A percentile compares a stretch with the other conserved stretches of the same genome.
Conservation (phyloP, 331 rosid species). For the Erythrophleum ivorense region DNA sequence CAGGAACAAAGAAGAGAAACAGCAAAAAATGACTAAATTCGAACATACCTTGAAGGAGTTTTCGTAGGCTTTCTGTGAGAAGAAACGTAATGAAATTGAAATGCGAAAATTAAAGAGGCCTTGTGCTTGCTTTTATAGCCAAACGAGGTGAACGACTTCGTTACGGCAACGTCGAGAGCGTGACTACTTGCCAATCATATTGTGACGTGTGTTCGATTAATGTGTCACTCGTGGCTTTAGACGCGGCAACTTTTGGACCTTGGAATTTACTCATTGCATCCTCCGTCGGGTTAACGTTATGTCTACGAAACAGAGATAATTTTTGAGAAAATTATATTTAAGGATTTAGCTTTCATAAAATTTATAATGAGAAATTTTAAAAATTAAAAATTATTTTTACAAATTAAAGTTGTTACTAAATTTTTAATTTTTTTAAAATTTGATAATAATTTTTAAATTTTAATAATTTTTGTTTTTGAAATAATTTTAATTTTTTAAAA, state of each 20-base stretch:
- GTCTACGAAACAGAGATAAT: background rate
- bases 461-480: too few relatives aligned
- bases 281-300: background rate
- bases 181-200: background rate
- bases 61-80: background rate
- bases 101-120: background rate
- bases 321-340: background rate
- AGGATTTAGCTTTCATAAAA: too few relatives aligned
- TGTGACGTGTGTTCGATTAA: slow-evolving; percentile 39
- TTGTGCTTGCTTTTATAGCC: slow-evolving; percentile 37
- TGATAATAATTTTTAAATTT: too few relatives aligned
- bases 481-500: too few relatives aligned
- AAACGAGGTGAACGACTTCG: background rate
- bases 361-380: too few relatives aligned
- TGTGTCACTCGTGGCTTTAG: background rate
- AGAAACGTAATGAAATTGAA: background rate
- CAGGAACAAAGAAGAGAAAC: too few relatives aligned
- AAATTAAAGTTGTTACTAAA: too few relatives aligned
- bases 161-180: slow-evolving; percentile 13
- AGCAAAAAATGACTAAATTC: background rate
- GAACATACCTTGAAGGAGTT: slow-evolving; percentile 45
- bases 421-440: too few relatives aligned
- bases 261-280: slow-evolving; percentile 14
- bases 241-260: slow-evolving; percentile 29
- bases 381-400: too few relatives aligned